phyloP scores from a whole-genome alignment of 2,329 filamentous ascomycete genomes.

The Ophiostoma australiae region DNA sequence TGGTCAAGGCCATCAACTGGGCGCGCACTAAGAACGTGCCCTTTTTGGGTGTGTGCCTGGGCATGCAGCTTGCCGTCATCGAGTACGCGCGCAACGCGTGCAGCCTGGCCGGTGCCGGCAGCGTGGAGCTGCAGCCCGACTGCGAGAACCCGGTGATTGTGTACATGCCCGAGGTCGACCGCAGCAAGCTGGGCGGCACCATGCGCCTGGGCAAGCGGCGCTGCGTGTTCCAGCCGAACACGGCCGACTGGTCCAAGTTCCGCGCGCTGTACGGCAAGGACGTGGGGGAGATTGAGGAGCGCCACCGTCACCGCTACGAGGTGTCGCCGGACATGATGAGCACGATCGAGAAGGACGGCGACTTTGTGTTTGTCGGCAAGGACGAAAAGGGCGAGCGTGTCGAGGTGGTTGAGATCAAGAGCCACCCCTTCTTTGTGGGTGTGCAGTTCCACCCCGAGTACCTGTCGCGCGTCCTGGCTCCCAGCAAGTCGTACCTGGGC shows the following conservation, averaged over 20 bases:
- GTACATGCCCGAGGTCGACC: conserved; percentile 74
- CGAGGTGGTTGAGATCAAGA: conserved; percentile 71
- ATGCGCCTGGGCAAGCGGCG: conserved; percentile 71
- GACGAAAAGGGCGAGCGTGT: conserved; percentile 69
- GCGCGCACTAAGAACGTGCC: conserved; percentile 75
- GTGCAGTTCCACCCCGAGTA: conserved; percentile 92
- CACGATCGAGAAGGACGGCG: conserved; percentile 54
- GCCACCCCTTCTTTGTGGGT: conserved; percentile 68
- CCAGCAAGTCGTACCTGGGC: conserved; percentile 72
- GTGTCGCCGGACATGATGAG: conserved; percentile 69
- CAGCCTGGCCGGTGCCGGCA: conserved; percentile 53
- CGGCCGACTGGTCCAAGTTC: conserved; percentile 64
- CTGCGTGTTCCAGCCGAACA: conserved; percentile 63
- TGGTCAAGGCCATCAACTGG: conserved; percentile 83
- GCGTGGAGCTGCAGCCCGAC: conserved; percentile 51
- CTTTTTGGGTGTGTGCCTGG: conserved; percentile 85
- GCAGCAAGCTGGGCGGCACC: conserved; percentile 67
- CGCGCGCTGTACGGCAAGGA: conserved; percentile 60
- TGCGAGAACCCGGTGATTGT: conserved; percentile 70
- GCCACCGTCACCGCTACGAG: conserved; percentile 76
- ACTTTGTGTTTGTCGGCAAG: conserved; percentile 66
- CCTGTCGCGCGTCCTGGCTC: conserved; percentile 66
- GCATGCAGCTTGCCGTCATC: conserved; percentile 89
- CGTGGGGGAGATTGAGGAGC: conserved; percentile 51
- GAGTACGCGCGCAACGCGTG: conserved; percentile 77